A percentile compares a stretch with the other conserved stretches of the same genome.
These are phyloP conservation scores for Rosa rugosa DNA, from an alignment of 306 rosid genomes.

Conservation along the genomic window DNA sequence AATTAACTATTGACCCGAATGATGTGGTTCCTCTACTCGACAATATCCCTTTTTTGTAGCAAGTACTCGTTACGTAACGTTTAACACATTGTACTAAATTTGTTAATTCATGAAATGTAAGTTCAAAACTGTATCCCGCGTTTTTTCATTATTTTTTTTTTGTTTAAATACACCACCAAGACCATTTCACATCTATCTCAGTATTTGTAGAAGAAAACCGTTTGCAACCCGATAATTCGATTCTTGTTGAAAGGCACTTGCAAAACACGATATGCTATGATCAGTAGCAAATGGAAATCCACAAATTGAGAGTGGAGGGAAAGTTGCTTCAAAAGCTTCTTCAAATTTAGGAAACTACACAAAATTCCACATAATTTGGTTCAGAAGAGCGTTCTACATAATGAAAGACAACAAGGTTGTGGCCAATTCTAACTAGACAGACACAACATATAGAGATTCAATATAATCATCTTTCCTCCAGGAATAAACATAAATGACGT, in stretches of 20 bases:
- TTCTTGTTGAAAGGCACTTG: neutral
- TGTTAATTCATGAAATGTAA: neutral
- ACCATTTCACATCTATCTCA: neutral
- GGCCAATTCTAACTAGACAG: constrained; percentile 20
- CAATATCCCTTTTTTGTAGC: neutral
- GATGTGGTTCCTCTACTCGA: too few species aligned
- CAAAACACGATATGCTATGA: neutral
- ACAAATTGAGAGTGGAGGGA: neutral
- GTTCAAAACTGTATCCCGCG: neutral
- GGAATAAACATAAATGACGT: constrained; percentile 26
- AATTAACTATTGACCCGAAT: neutral
- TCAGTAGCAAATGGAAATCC: neutral
- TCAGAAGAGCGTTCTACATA: constrained; percentile 15
- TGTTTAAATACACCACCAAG: too few species aligned
- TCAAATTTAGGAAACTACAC: constrained; percentile 4
- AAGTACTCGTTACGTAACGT: neutral
- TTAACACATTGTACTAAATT: neutral
- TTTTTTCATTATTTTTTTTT: too few species aligned
- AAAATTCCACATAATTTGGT: constrained; percentile 29
- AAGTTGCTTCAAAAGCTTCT: constrained; percentile 11
- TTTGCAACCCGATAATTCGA: neutral
- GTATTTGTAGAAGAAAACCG: neutral
- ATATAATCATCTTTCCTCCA: constrained; percentile 14
- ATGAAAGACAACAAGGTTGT: constrained; percentile 28
- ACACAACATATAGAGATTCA: neutral